Percentiles rank a stretch among this genome's conserved stretches.
phyloP scores from a whole-genome alignment of 179 eudicot genomes.

The Sideroxylon spinosum region DNA sequence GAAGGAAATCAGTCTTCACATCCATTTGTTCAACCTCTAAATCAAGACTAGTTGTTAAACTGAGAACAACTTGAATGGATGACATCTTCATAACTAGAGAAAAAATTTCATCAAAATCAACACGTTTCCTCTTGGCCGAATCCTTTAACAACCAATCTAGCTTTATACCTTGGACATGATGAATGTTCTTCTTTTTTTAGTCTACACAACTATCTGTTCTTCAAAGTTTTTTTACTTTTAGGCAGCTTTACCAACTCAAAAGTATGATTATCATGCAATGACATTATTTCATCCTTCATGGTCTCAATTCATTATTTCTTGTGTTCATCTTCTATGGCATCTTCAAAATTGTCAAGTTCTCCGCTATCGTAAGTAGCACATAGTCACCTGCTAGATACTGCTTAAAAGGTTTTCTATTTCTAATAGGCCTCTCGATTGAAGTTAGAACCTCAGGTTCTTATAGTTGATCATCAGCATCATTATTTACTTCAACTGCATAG shows the following conservation, averaged over 20 bases:
- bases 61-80: conserved; percentile 7
- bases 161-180: conserved; percentile 7
- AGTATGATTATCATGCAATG: conserved; percentile 14
- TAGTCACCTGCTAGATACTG: conserved; percentile 3
- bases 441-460: background rate
- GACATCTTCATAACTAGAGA: too few relatives aligned
- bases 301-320: conserved; percentile 16
- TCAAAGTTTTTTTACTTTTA: conserved; percentile 14
- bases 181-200: conserved; percentile 10
- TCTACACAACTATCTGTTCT: too few relatives aligned
- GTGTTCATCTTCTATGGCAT: conserved; percentile 18
- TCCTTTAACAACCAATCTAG: conserved; percentile 16
- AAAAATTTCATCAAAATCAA: conserved; percentile 17
- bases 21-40: conserved; percentile 15
- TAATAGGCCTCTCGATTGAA: background rate
- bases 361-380: conserved; percentile 13
- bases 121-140: conserved; percentile 6
- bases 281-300: conserved; percentile 21
- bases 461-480: background rate
- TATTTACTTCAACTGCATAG: background rate
- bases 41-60: conserved; percentile 4
- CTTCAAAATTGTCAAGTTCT: conserved; percentile 16
- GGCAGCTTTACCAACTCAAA: conserved; percentile 21
- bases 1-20: conserved; percentile 3
- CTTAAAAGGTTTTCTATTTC: conserved; percentile 7